Evolutionary conservation across 306 rosid genomes (phyloP).

Genomic region (Quercus robur): DNA sequence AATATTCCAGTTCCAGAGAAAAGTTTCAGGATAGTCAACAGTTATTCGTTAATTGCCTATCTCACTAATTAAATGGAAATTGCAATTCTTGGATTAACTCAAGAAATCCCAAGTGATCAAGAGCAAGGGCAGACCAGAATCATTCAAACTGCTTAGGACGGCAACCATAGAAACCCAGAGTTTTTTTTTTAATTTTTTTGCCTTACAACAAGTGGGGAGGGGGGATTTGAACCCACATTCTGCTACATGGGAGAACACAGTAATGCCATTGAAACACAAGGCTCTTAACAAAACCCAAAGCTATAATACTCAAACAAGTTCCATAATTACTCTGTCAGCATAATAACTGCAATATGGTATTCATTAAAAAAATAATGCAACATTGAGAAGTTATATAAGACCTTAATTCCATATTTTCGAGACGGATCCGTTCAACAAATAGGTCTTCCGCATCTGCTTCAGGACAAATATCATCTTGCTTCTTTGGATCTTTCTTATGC

Average conservation of each 20-base stretch:
- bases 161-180: neutral
- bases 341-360: neutral
- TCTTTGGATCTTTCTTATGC: conserved; percentile 46
- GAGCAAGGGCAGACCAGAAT: neutral
- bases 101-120: conserved; percentile 14
- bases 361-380: too few relatives aligned
- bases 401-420: conserved; percentile 87
- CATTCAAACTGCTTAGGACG: conserved; percentile 17
- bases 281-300: neutral
- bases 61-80: conserved; percentile 1
- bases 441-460: conserved; percentile 45
- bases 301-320: neutral
- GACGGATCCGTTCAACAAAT: conserved; percentile 76
- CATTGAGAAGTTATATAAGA: conserved; percentile 2
- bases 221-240: too few relatives aligned
- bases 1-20: neutral
- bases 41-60: neutral
- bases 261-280: too few relatives aligned
- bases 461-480: conserved; percentile 36
- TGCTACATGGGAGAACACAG: too few relatives aligned
- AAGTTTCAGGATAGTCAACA: neutral
- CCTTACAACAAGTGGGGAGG: too few relatives aligned
- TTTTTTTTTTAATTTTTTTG: too few relatives aligned
- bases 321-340: neutral
- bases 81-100: neutral